Percentiles rank a stretch among this genome's conserved stretches.
Evolutionary conservation across 495 filamentous ascomycete species (phyloP).

Genomic region (Tuber borchii): DNA sequence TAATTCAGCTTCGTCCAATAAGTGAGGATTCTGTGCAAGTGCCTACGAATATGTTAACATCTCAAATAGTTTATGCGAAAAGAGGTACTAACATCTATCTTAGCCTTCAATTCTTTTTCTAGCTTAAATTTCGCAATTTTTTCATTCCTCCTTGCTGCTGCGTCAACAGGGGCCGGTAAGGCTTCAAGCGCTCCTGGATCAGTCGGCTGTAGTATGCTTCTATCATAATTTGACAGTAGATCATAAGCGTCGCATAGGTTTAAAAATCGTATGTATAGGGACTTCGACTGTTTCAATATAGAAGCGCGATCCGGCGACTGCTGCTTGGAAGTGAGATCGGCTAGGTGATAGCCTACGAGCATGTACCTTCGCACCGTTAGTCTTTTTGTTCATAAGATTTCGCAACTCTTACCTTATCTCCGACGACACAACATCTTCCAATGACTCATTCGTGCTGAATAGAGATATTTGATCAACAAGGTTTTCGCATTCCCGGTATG

Average conservation of each 20-base stretch:
- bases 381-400: not conserved
- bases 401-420: constrained; percentile 61
- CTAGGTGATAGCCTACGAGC: constrained; percentile 60
- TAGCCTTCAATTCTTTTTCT: constrained; percentile 79
- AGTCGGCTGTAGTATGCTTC: constrained; percentile 56
- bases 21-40: constrained; percentile 53
- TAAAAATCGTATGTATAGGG: constrained; percentile 69
- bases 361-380: constrained; percentile 52
- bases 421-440: constrained; percentile 81
- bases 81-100: constrained; percentile 57
- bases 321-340: constrained; percentile 58
- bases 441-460: constrained; percentile 82
- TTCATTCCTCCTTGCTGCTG: constrained; percentile 62
- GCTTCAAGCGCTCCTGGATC: constrained; percentile 6
- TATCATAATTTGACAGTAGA: constrained; percentile 60
- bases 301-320: constrained; percentile 55
- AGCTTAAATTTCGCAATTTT: constrained; percentile 81
- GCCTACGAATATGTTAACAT: constrained; percentile 40
- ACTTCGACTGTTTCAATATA: constrained; percentile 56
- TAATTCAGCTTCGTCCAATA: constrained; percentile 64
- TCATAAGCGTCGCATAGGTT: constrained; percentile 69
- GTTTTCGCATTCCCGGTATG: constrained; percentile 65
- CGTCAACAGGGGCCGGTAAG: constrained; percentile 51
- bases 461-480: constrained; percentile 64
- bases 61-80: not conserved